These are phyloP conservation scores for Rhodotorula toruloides DNA, from an alignment of 768 basidiomycete species.

Conservation along the genomic window DNA sequence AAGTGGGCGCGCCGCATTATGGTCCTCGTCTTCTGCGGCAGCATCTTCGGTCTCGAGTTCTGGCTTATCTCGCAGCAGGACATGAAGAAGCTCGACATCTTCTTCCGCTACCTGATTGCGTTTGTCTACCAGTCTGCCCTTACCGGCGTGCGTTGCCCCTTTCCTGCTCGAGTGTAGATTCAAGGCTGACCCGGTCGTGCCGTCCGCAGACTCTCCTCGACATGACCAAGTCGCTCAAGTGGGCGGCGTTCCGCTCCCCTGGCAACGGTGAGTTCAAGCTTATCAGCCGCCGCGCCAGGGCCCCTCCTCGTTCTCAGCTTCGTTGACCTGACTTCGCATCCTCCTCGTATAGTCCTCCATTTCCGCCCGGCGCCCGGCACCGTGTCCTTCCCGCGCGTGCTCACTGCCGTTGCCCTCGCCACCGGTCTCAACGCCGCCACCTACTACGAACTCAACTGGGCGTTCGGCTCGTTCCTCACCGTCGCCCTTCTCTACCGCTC, in stretches of 20 bases:
- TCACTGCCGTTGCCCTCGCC: background rate
- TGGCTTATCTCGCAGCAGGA: background rate
- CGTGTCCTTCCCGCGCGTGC: conserved; percentile 1
- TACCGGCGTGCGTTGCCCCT: background rate
- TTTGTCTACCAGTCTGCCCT: conserved; percentile 10
- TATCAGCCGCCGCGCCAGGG: too few species aligned
- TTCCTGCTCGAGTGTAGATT: too few species aligned
- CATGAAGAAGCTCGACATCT: conserved; percentile 4
- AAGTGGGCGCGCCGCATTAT: background rate
- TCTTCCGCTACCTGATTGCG: conserved; percentile 17
- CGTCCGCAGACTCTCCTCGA: conserved; percentile 9
- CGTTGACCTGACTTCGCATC: background rate
- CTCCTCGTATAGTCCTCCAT: conserved; percentile 5
- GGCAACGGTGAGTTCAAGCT: conserved; percentile 14
- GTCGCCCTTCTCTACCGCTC: conserved; percentile 8
- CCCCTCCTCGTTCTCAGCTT: too few species aligned
- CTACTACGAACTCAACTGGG: conserved; percentile 4
- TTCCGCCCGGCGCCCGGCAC: conserved; percentile 14
- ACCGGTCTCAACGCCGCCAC: conserved; percentile 19
- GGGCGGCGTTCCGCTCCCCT: conserved; percentile 14
- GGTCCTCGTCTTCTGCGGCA: background rate
- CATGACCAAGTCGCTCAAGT: conserved; percentile 7
- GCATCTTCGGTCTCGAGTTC: conserved; percentile 12
- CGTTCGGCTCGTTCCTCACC: background rate
- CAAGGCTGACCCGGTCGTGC: too few species aligned